Evolutionary conservation across 257 asterid species (phyloP).

Genomic region (Petunia axillaris): DNA sequence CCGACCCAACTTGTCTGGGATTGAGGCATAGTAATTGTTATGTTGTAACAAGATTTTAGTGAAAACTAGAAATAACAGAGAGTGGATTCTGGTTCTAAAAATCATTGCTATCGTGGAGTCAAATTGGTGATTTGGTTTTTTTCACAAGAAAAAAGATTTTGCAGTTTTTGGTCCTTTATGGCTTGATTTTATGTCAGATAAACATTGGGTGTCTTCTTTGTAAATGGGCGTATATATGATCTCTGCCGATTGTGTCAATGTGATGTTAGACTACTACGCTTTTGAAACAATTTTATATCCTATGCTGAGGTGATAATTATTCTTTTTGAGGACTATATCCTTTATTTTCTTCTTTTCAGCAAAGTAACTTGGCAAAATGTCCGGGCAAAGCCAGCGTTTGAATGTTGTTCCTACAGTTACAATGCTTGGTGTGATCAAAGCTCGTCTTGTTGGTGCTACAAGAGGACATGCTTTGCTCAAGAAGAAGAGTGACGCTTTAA

Average conservation of each 20-base stretch:
- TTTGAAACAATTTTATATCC: background rate
- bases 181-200: background rate
- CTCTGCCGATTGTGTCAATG: background rate
- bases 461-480: constrained; percentile 58
- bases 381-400: constrained; percentile 53
- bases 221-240: background rate
- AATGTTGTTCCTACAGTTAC: constrained; percentile 57
- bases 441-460: constrained; percentile 57
- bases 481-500: constrained; percentile 57
- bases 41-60: background rate
- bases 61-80: background rate
- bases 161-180: background rate
- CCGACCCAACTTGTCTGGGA: background rate
- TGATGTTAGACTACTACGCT: background rate
- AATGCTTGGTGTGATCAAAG: constrained; percentile 53
- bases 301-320: background rate
- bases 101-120: background rate
- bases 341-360: background rate
- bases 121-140: background rate
- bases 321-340: background rate
- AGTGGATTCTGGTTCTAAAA: background rate
- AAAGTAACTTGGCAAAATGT: constrained; percentile 35
- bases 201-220: background rate
- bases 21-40: background rate
- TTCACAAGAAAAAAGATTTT: background rate